Evolutionary conservation across 1,284 basidiomycete species (phyloP).

Genomic region (Taiwanofungus camphoratus): DNA sequence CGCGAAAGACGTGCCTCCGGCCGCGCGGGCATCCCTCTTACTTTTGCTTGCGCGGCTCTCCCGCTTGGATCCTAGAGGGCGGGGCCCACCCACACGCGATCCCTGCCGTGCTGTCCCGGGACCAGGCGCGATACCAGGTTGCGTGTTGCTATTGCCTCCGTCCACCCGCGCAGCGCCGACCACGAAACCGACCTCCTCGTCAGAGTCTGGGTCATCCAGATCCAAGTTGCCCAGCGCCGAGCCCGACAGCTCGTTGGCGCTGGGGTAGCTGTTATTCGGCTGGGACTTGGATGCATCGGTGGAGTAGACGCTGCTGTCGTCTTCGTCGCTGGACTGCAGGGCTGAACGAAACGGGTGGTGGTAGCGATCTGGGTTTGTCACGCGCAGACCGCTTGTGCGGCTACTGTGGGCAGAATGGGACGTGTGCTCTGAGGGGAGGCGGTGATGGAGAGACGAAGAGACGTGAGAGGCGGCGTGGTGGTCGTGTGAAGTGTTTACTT

Average conservation of each 20-base stretch:
- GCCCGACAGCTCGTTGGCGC: too few relatives aligned
- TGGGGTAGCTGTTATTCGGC: too few relatives aligned
- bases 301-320: constrained; percentile 23
- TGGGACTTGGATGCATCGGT: constrained; percentile 5
- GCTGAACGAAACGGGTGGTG: constrained; percentile 1
- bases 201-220: constrained; percentile 20
- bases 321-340: constrained; percentile 14
- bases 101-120: too few relatives aligned
- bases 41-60: constrained; percentile 2
- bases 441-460: neutral
- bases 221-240: constrained; percentile 18
- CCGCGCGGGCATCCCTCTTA: constrained; percentile 10
- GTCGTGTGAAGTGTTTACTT: neutral
- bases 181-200: constrained; percentile 23
- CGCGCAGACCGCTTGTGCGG: constrained; percentile 3
- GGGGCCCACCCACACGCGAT: neutral
- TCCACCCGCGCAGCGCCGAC: constrained; percentile 18
- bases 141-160: neutral
- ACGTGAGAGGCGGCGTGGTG: neutral
- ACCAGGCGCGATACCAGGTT: too few relatives aligned
- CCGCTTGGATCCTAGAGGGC: neutral
- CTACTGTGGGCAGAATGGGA: neutral
- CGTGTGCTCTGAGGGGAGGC: constrained; percentile 1
- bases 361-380: constrained; percentile 16
- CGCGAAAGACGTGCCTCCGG: constrained; percentile 31